Evolutionary conservation across 768 basidiomycete genomes (phyloP).

Genomic region (Termitomyces titanicus): DNA sequence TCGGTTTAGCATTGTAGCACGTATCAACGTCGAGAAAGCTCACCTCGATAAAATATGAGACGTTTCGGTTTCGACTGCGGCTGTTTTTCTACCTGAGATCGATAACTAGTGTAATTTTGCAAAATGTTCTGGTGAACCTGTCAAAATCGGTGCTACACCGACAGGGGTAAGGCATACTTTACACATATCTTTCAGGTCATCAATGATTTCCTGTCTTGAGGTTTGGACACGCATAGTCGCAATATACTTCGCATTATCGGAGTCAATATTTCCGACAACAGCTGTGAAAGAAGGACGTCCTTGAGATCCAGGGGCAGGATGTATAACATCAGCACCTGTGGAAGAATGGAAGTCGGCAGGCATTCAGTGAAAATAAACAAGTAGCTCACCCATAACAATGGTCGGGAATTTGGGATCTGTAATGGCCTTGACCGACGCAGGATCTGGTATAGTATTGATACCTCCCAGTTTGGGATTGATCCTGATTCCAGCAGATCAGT

Average conservation of each 20-base stretch:
- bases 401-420: conserved; percentile 69
- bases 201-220: conserved; percentile 66
- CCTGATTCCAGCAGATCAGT: conserved; percentile 29
- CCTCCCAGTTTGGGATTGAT: conserved; percentile 85
- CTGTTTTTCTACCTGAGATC: conserved; percentile 42
- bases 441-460: conserved; percentile 71
- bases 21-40: conserved; percentile 9
- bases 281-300: conserved; percentile 76
- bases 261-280: conserved; percentile 73
- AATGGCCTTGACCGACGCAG: conserved; percentile 50
- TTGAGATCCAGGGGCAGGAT: conserved; percentile 71
- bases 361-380: not conserved
- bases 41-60: conserved; percentile 72
- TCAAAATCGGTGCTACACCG: not conserved
- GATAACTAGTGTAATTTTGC: conserved; percentile 50
- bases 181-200: conserved; percentile 61
- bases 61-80: conserved; percentile 37
- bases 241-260: conserved; percentile 62
- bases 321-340: conserved; percentile 73
- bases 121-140: conserved; percentile 42
- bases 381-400: conserved; percentile 63
- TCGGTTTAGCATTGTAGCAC: conserved; percentile 16
- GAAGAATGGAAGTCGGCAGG: not conserved
- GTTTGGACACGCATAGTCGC: conserved; percentile 53
- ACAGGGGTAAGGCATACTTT: conserved; percentile 33